phyloP scores from a whole-genome alignment of 2,329 filamentous ascomycete species.

The Diaporthe sp. region DNA sequence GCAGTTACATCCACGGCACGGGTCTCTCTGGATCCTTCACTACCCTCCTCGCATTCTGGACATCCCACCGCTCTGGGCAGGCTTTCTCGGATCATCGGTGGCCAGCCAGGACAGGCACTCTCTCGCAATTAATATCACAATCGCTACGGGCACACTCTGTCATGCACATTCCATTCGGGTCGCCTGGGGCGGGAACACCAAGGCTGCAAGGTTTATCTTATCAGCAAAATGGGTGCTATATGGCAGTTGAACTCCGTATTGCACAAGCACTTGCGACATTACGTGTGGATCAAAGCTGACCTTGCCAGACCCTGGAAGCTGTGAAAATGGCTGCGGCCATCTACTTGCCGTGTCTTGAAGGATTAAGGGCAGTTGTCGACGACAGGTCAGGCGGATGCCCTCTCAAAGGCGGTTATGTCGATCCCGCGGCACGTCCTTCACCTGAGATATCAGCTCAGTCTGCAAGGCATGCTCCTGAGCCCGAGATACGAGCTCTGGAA shows the following conservation, averaged over 20 bases:
- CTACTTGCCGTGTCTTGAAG: conserved; percentile 23
- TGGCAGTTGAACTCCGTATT: conserved; percentile 5
- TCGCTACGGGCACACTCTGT: neutral
- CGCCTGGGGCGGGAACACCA: neutral
- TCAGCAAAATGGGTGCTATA: neutral
- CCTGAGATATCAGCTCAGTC: conserved; percentile 24
- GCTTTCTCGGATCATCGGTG: neutral
- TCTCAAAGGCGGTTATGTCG: conserved; percentile 19
- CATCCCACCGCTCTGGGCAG: neutral
- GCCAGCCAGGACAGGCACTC: neutral
- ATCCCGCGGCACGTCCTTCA: conserved; percentile 17
- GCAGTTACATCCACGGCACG: conserved; percentile 4
- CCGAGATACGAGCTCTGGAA: neutral
- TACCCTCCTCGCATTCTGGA: neutral
- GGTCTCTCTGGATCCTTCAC: conserved; percentile 18
- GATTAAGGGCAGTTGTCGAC: conserved; percentile 1
- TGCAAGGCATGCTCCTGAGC: neutral
- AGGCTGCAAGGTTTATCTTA: conserved; percentile 17
- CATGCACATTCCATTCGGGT: conserved; percentile 20
- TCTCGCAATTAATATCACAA: conserved; percentile 17
- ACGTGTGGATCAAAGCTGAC: conserved; percentile 14
- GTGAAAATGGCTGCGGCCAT: neutral
- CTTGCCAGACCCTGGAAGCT: neutral
- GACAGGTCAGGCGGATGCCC: conserved; percentile 9
- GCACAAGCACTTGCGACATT: neutral